A percentile compares a stretch with the other conserved stretches of the same genome.
Evolutionary conservation across 306 rosid genomes (phyloP).

Genomic region (Arachis hypogaea): DNA sequence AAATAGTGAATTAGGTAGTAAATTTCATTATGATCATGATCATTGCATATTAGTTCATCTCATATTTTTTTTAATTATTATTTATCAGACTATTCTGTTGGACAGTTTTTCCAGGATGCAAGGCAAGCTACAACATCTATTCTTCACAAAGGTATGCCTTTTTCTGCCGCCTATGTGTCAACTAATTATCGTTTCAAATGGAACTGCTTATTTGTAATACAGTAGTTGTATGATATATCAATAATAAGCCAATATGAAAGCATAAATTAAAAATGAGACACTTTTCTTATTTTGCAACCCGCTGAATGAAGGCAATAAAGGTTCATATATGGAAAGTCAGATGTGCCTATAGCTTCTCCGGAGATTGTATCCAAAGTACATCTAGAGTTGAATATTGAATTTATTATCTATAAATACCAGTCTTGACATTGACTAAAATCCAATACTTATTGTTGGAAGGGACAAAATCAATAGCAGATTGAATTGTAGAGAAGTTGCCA

Average conservation of each 20-base stretch:
- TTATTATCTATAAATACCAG: too few relatives aligned
- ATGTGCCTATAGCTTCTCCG: constrained; percentile 80
- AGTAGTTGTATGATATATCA: constrained; percentile 27
- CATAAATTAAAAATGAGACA: constrained; percentile 27
- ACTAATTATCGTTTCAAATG: constrained; percentile 16
- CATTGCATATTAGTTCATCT: constrained; percentile 29
- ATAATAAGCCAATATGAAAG: constrained; percentile 21
- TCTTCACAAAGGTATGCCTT: constrained; percentile 75
- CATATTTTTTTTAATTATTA: constrained; percentile 38
- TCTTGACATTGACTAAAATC: too few relatives aligned
- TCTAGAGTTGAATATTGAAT: constrained; percentile 44
- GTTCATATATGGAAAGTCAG: constrained; percentile 92
- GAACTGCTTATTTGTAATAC: constrained; percentile 10
- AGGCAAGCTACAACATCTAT: constrained; percentile 73
- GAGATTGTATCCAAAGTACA: constrained; percentile 64
- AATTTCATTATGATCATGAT: constrained; percentile 18
- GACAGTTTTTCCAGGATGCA: constrained; percentile 91
- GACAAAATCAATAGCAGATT: too few relatives aligned
- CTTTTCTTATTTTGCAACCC: constrained; percentile 21
- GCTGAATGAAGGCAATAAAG: constrained; percentile 39
- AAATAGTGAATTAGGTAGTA: too few relatives aligned
- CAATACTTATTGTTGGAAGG: too few relatives aligned
- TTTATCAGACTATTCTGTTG: constrained; percentile 89
- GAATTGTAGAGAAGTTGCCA: too few relatives aligned
- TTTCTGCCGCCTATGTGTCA: constrained; percentile 19